Base-by-base conservation (phyloP, 2,329 filamentous ascomycete species). In the Botrytis aclada region DNA sequence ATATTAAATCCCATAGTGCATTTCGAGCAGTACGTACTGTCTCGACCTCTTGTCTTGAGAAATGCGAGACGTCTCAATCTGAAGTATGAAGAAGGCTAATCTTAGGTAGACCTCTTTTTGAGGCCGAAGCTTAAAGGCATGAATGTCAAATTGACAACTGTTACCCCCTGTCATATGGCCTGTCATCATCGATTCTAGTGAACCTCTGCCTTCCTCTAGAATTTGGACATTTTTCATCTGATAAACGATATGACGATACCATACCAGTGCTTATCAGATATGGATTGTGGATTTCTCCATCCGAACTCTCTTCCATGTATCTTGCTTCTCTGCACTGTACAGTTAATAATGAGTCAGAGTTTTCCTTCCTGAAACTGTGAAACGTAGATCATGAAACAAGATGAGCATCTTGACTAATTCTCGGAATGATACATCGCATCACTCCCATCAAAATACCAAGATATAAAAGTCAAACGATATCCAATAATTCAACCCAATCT, bases 341-440 rank as follows among this genome's bases (percentile, higher is more conserved):
- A 77, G 74, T 72, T 64, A 41, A 75, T 32, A 74, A 72, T 79
- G 79, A 80, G 79, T 80, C 79, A 77, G 69, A 75, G 58, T 37
- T 25, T 8, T 39, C 65, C 56, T 64, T 51, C 78, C 51, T 72
- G 79, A 80, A 80, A 80, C 78, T 58, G 73, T 67, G 47, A 56
- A 67, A 67, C 47, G 47, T 74, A 70, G 75, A 76, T 76, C 71
- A 65, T 70, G 77, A 80, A 79, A 80, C 78, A 71, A 8, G 72
- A 60, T 73, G 62, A 75, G 75, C 73, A 75, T 75, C 41, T 43
- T 41, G 76, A 47, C 70, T 76, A 74, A 76, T 76, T 75, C 74
- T 75, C 34, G 32, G 41, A 70, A 75, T 74, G 63, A 66, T 54
- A 74, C 41, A 47, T 63, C 56, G 56, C 47, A 51, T 51, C 47